Conservation (phyloP, 768 basidiomycete species). For the Pleurotus pulmonarius region DNA sequence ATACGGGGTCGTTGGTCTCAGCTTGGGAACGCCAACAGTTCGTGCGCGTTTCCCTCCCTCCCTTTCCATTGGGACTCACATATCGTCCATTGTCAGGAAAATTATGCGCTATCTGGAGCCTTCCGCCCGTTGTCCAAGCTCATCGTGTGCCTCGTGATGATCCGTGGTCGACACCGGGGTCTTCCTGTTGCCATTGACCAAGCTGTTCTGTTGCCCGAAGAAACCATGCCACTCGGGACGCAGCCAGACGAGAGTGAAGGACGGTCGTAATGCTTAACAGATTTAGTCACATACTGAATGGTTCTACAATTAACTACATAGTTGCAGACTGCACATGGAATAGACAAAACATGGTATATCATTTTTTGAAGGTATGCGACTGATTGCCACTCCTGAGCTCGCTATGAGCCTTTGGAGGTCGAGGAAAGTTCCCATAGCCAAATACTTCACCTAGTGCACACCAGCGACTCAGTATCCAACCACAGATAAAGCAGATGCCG, state of each 20-base stretch:
- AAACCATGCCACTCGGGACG: not conserved
- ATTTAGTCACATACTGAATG: too few relatives aligned
- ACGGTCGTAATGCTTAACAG: too few relatives aligned
- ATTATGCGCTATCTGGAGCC: conserved; percentile 77
- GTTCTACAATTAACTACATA: too few relatives aligned
- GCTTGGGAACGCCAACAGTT: conserved; percentile 78
- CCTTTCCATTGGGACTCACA: not conserved
- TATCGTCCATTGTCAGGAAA: conserved; percentile 44
- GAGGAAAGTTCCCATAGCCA: conserved; percentile 55
- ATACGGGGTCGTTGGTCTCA: conserved; percentile 86
- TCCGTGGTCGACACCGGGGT: conserved; percentile 24
- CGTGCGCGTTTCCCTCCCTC: conserved; percentile 2
- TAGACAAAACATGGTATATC: not conserved
- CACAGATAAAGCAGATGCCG: too few relatives aligned
- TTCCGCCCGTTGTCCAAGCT: conserved; percentile 82
- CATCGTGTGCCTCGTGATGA: conserved; percentile 82
- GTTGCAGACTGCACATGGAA: too few relatives aligned
- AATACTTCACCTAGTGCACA: conserved; percentile 33
- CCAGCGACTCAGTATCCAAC: not conserved
- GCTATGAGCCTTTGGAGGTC: conserved; percentile 60
- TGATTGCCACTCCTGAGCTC: conserved; percentile 69
- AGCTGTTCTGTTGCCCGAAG: not conserved
- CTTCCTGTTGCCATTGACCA: conserved; percentile 1
- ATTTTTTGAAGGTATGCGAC: conserved; percentile 63
- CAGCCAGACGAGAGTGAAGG: too few relatives aligned